These are phyloP conservation scores for Lathyrus tuberosus DNA, from an alignment of 306 rosid species.

Conservation along the genomic window DNA sequence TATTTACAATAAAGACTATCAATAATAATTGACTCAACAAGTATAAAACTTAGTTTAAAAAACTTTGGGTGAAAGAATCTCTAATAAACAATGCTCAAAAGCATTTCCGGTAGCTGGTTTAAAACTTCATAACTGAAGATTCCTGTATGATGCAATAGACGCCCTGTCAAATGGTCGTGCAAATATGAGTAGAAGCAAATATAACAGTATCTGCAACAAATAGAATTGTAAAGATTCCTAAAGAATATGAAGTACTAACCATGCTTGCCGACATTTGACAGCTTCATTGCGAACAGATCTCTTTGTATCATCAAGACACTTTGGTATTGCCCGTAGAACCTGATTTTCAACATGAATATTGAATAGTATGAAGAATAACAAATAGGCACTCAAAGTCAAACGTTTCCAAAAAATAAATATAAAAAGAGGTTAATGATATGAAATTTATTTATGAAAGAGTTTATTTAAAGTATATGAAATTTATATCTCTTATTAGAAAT, in stretches of 20 bases:
- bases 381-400: slow-evolving; percentile 1
- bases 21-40: background rate
- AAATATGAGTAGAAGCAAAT: slow-evolving; percentile 10
- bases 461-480: too few species aligned
- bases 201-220: background rate
- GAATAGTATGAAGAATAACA: slow-evolving; percentile 7
- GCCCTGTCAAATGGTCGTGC: slow-evolving; percentile 52
- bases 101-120: slow-evolving; percentile 15
- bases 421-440: background rate
- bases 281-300: slow-evolving; percentile 89
- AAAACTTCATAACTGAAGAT: slow-evolving; percentile 49
- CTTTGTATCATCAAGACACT: slow-evolving; percentile 73
- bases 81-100: slow-evolving; percentile 1
- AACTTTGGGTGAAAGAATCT: slow-evolving; percentile 6
- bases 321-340: slow-evolving; percentile 64
- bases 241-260: slow-evolving; percentile 52
- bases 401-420: background rate
- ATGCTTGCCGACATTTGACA: slow-evolving; percentile 81
- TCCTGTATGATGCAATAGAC: slow-evolving; percentile 57
- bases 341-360: slow-evolving; percentile 37
- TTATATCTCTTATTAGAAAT: background rate
- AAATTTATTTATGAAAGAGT: too few species aligned
- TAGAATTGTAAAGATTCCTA: background rate
- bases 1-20: slow-evolving; percentile 24
- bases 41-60: background rate